Conservation (phyloP, 192 early-diverging fungal genomes). For the Coemansia sp. region DNA sequence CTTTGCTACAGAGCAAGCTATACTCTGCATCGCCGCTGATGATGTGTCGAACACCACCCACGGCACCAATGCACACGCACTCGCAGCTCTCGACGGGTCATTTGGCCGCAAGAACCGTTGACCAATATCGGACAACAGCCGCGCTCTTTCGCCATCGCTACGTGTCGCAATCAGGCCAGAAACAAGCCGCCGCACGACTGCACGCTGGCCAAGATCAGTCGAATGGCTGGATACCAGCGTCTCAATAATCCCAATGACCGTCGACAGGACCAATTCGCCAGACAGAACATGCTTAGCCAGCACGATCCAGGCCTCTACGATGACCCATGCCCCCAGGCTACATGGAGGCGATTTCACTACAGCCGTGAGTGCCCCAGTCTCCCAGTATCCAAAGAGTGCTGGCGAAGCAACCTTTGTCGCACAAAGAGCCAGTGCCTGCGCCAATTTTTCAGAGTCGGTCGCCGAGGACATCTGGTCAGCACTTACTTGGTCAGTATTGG, state of each 20-base stretch:
- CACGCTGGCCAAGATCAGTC: background rate
- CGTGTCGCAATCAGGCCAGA: background rate
- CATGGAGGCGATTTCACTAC: slow-evolving; percentile 10
- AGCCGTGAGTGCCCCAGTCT: slow-evolving; percentile 13
- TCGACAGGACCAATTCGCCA: slow-evolving; percentile 5
- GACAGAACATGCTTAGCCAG: slow-evolving; percentile 18
- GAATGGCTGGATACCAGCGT: background rate
- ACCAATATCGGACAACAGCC: background rate
- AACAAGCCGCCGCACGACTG: background rate
- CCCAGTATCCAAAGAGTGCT: slow-evolving; percentile 25
- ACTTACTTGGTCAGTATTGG: background rate
- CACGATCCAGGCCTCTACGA: slow-evolving; percentile 34
- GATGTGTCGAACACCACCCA: background rate
- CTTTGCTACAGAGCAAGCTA: background rate
- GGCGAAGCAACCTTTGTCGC: slow-evolving; percentile 20
- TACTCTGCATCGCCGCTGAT: background rate
- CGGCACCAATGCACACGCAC: slow-evolving; percentile 7
- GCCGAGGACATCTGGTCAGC: background rate
- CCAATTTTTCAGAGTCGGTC: slow-evolving; percentile 25
- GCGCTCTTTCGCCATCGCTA: background rate
- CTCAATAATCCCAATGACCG: slow-evolving; percentile 13
- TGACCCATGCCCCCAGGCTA: slow-evolving; percentile 21
- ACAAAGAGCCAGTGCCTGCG: slow-evolving; percentile 18
- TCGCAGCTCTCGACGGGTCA: background rate
- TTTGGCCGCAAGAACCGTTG: background rate